Evolutionary conservation across 2,329 filamentous ascomycete genomes (phyloP), one percentile per base, ranked within the genome.

Genomic region (Fusarium sp.): DNA sequence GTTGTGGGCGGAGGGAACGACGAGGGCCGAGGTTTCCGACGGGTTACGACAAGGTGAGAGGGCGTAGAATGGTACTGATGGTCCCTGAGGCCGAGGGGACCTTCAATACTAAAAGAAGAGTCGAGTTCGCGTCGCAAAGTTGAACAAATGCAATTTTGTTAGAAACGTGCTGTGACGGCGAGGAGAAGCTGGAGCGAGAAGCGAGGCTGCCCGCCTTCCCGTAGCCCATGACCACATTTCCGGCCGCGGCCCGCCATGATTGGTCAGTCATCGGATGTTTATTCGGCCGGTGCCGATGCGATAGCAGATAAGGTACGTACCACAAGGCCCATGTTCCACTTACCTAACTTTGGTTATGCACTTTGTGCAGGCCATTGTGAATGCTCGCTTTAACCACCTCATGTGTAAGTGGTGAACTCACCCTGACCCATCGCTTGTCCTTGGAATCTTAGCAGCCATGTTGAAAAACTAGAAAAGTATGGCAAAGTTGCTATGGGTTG

Each of bases 181-280:
- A 74, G 73, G 74, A 77, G 76, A 74, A 73, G 73, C 72, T 77
- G 74, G 70, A 80, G 72, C 67, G 67, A 76, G 77, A 73, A 80
- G 73, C 77, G 75, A 79, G 78, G 77, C 78, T 80, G 78, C 78
- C 78, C 78, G 76, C 78, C 78, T 77, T 78, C 71, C 74, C 69
- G 68, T 74, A 69, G 73, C 77, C 76, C 78, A 80, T 80, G 78
- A 80, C 76, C 73, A 79, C 78, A 79, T 79, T 76, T 78, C 69
- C 71, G 66, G 27, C 58, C 48, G 45, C 66, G 31, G 73, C 56
- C 72, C 73, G 73, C 74, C 72, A 75, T 76, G 69, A 71, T 71
- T 73, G 61, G 35, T 14, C 52, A 14, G 20, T 13, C 1, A 3
- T 4, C 77, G 80, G 79, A 48, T 58, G 62, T 69, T 76, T 58